Conservation (phyloP, 352 stramenopile genomes). For the Hyaloperonospora brassicae region DNA sequence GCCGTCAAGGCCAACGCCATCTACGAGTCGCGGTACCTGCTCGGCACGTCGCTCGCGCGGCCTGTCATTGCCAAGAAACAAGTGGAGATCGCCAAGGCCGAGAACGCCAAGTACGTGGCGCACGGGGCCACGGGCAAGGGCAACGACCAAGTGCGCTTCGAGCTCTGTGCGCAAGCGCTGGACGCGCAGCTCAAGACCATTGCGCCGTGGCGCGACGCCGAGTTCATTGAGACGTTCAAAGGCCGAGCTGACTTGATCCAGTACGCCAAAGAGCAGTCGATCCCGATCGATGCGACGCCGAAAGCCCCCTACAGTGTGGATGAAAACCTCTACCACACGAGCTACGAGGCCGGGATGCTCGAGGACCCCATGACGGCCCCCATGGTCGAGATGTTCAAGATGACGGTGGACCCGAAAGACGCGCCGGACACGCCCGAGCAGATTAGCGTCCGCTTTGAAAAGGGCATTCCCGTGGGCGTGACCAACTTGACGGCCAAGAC, state of each 20-base stretch:
- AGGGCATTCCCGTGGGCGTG: constrained; percentile 91
- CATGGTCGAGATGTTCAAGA: constrained; percentile 97
- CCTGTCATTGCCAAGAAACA: constrained; percentile 97
- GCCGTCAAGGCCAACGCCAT: constrained; percentile 95
- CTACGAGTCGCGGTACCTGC: constrained; percentile 96
- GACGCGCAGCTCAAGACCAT: constrained; percentile 95
- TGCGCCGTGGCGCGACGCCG: constrained; percentile 94
- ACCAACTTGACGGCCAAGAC: constrained; percentile 85
- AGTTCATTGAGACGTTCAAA: constrained; percentile 99
- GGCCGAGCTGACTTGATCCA: constrained; percentile 93
- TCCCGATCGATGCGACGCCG: constrained; percentile 94
- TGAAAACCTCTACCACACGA: constrained; percentile 98
- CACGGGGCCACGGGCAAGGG: constrained; percentile 98
- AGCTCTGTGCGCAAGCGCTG: constrained; percentile 96
- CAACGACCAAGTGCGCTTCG: constrained; percentile 98
- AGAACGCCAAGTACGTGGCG: constrained; percentile 90
- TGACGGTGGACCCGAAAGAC: constrained; percentile 93
- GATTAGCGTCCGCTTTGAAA: constrained; percentile 93
- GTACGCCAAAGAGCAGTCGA: constrained; percentile 95
- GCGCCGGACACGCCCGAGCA: constrained; percentile 87
- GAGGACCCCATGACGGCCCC: constrained; percentile 91
- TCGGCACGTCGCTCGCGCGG: constrained; percentile 95
- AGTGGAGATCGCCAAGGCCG: constrained; percentile 89
- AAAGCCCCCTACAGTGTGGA: constrained; percentile 98
- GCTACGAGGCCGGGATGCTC: constrained; percentile 95